Percentiles rank a stretch among this genome's conserved stretches.
These are phyloP conservation scores for Tilletiaria anomala DNA, from an alignment of 1,284 basidiomycete genomes.

Conservation along the genomic window DNA sequence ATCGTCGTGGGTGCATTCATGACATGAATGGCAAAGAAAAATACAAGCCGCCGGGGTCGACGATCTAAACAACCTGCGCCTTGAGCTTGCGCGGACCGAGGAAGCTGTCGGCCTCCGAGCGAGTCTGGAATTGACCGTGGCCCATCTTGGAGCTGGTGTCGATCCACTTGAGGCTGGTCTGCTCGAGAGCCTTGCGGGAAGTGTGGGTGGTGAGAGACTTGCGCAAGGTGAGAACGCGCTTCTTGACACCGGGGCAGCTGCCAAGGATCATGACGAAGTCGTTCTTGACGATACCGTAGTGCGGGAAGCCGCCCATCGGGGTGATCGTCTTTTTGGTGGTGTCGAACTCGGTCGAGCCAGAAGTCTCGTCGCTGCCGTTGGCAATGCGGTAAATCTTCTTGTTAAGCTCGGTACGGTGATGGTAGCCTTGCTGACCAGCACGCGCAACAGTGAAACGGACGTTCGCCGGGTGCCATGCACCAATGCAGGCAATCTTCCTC, in stretches of 20 bases:
- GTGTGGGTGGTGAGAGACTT: constrained; percentile 39
- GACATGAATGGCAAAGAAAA: no score
- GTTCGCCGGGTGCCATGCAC: constrained; percentile 96
- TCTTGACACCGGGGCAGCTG: constrained; percentile 84
- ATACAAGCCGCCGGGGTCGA: no score
- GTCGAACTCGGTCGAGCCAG: constrained; percentile 63
- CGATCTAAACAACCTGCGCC: constrained; percentile 11
- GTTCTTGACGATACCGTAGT: constrained; percentile 97
- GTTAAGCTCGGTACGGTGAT: constrained; percentile 86
- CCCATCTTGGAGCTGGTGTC: constrained; percentile 80
- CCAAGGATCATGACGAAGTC: constrained; percentile 73
- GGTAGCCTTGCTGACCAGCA: constrained; percentile 97
- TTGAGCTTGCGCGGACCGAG: constrained; percentile 51
- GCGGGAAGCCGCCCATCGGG: constrained; percentile 97
- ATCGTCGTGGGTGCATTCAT: no score
- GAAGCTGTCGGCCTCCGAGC: constrained; percentile 89
- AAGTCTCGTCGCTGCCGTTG: constrained; percentile 60
- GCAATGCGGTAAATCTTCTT: constrained; percentile 92
- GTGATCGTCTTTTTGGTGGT: constrained; percentile 66
- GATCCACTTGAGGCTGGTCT: constrained; percentile 97
- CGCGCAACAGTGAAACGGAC: constrained; percentile 99
- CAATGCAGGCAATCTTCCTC: constrained; percentile 91
- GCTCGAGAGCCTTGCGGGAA: constrained; percentile 54
- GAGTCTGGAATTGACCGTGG: constrained; percentile 89
- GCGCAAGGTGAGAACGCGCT: constrained; percentile 71